Evolutionary conservation across 306 rosid species (phyloP), one percentile per base, ranked within the genome.

Genomic region (Cicer pinnatifidum): DNA sequence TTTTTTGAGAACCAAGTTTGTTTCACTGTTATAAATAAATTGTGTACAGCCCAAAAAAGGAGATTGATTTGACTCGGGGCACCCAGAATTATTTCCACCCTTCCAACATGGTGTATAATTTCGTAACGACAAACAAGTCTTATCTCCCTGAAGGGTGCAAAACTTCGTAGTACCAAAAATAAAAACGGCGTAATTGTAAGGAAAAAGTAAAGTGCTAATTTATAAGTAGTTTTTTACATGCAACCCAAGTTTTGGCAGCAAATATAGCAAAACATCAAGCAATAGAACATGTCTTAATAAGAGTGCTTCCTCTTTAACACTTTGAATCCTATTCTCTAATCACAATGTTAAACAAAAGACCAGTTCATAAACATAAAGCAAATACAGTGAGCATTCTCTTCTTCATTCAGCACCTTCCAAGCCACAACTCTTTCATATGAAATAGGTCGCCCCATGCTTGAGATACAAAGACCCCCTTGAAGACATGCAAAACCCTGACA

Each of bases 391-490:
- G 96, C 99, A 56, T 82, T 92, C 84, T 95, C 99, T 54, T 95
- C 99, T 79, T 92, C 99, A 77, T 95, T 95, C 87, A 92, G 80
- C 79, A 95, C 99, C 87, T 95, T 95, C 99, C 99, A 92, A 77
- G 99, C 99, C 71, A 95, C 97, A 1, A 93, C 97, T 72, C 97
- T 88, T 76, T 95, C 99, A 6, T 90, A 88, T 0, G 99, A 95
- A 74, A 95, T 90, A 0, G 99, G 99, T 59, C 99, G 82, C 66
- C 97, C 99, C 99, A 95, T 95, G 97, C 99, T 95, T 20, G 99
- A 95, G 48, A 95, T 86, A 82, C 99, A 95, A 37, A 95, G 90
- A 23, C 99, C 99, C 1, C 99, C 93, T 88, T 90, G 97, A 65
- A 95, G 96, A 71, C 97, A 91, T 37, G 97, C 86, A 84, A 90